Percentiles rank a stretch among this genome's conserved stretches.
Conservation (phyloP, 2,329 filamentous ascomycete genomes). For the Fusarium caatingaense region DNA sequence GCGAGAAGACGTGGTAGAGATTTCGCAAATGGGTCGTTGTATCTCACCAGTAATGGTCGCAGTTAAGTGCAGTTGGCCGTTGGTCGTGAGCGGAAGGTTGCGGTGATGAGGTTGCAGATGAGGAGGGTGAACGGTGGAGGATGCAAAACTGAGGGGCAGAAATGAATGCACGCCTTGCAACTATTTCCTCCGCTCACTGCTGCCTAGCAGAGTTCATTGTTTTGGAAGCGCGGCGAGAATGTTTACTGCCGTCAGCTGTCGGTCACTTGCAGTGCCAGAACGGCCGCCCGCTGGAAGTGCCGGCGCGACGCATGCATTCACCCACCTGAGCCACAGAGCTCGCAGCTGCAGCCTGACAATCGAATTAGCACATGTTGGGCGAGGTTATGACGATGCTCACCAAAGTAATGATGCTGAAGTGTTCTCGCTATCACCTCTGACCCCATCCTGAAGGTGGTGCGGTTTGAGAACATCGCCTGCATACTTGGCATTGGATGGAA, state of each 20-base stretch:
- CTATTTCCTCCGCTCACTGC: background rate
- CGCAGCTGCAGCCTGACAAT: fast-evolving
- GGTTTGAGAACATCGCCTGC: fast-evolving
- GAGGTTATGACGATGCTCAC: fast-evolving
- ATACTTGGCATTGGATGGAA: fast-evolving
- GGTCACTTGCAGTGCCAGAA: conserved; percentile 1
- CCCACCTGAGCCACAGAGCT: fast-evolving
- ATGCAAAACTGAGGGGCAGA: background rate
- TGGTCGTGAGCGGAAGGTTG: background rate
- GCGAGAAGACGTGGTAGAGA: too few species aligned
- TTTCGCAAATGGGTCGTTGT: too few species aligned
- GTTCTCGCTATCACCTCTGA: fast-evolving
- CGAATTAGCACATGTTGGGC: fast-evolving
- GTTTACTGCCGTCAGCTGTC: background rate
- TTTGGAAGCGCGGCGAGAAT: background rate
- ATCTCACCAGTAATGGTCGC: too few species aligned
- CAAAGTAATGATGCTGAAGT: background rate
- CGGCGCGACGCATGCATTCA: background rate
- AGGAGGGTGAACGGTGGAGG: background rate
- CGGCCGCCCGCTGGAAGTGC: background rate
- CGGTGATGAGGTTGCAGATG: background rate
- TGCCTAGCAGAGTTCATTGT: background rate
- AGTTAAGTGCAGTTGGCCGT: background rate
- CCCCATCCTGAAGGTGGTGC: background rate
- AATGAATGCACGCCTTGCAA: background rate